Evolutionary conservation across 495 filamentous ascomycete species (phyloP).

Genomic region (Lindgomyces ingoldianus): DNA sequence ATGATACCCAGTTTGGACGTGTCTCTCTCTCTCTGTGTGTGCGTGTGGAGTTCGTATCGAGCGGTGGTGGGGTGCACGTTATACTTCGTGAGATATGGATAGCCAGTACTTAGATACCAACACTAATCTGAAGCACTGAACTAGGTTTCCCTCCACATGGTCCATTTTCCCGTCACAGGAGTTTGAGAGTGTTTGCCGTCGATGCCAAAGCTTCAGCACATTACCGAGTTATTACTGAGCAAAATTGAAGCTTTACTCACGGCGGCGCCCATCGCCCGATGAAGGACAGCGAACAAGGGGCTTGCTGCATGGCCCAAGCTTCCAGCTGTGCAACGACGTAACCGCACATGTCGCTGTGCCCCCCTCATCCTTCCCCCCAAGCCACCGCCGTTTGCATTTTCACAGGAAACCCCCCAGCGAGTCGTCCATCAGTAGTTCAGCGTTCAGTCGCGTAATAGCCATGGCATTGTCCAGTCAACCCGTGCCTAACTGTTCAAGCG

Average conservation of each 20-base stretch:
- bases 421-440: background rate
- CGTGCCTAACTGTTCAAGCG: background rate
- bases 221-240: too few relatives aligned
- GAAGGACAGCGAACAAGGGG: conserved; percentile 10
- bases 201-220: background rate
- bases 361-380: background rate
- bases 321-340: conserved; percentile 28
- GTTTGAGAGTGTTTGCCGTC: background rate
- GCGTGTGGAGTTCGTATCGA: background rate
- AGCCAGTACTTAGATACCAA: background rate
- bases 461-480: background rate
- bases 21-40: background rate
- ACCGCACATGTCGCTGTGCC: conserved; percentile 10
- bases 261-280: too few relatives aligned
- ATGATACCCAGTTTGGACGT: conserved; percentile 14
- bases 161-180: background rate
- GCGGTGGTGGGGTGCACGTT: background rate
- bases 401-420: background rate
- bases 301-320: conserved; percentile 15
- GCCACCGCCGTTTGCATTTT: background rate
- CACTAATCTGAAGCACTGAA: background rate
- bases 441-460: background rate
- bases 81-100: background rate
- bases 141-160: background rate
- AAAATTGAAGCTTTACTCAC: too few relatives aligned